Conservation (phyloP, 2,329 filamentous ascomycete species). For the Niveomyces coronatus region DNA sequence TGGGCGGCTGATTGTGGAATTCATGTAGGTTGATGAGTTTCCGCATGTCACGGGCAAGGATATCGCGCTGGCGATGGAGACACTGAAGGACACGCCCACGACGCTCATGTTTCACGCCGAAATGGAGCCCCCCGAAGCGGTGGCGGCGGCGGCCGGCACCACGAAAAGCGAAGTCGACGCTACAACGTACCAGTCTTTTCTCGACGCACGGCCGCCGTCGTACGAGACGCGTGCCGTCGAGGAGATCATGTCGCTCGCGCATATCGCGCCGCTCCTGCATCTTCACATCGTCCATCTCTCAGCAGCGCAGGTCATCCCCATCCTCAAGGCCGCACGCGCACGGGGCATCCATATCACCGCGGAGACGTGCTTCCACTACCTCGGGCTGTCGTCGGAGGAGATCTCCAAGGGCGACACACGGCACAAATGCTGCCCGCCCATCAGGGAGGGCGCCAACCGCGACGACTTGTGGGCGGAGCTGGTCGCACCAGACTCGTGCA, state of each 20-base stretch:
- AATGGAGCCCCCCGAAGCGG: slow-evolving; percentile 83
- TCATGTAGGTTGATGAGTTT: slow-evolving; percentile 75
- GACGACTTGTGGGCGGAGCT: slow-evolving; percentile 83
- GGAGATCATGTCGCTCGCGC: slow-evolving; percentile 73
- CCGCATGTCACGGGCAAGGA: slow-evolving; percentile 77
- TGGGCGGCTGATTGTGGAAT: not conserved
- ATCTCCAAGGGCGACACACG: slow-evolving; percentile 78
- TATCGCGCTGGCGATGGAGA: slow-evolving; percentile 68
- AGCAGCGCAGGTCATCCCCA: slow-evolving; percentile 76
- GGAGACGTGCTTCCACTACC: slow-evolving; percentile 93
- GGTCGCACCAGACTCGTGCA: slow-evolving; percentile 58
- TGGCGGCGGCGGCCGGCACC: slow-evolving; percentile 68
- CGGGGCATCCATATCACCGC: slow-evolving; percentile 78
- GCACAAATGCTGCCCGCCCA: slow-evolving; percentile 93
- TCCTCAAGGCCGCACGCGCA: slow-evolving; percentile 62
- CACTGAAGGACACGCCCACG: slow-evolving; percentile 70
- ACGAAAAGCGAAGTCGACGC: slow-evolving; percentile 63
- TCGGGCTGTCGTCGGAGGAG: slow-evolving; percentile 72
- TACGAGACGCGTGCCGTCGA: slow-evolving; percentile 90
- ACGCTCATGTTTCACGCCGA: slow-evolving; percentile 99
- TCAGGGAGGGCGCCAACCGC: slow-evolving; percentile 71
- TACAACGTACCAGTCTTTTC: slow-evolving; percentile 77
- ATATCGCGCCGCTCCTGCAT: slow-evolving; percentile 68
- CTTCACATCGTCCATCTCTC: slow-evolving; percentile 92
- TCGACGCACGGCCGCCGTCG: slow-evolving; percentile 76